Evolutionary conservation across 2,329 filamentous ascomycete genomes (phyloP), one percentile per base, ranked within the genome.

Genomic region (Nigrospora osmanthi): DNA sequence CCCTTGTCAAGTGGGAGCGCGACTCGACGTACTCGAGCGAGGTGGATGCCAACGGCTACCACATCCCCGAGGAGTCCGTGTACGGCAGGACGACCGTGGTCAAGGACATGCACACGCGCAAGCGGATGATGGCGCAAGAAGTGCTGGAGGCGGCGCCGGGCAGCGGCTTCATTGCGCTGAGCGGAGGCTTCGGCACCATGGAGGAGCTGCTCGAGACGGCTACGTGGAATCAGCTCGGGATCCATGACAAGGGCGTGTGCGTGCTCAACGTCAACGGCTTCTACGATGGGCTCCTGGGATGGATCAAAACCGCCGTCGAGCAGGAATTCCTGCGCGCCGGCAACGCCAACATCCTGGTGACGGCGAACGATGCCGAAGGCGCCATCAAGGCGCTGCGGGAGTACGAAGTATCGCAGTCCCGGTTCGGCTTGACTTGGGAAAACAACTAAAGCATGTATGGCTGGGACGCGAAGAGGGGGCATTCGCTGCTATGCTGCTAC

Each of bases 151-250:
- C 89, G 23, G 90, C 86, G 0, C 81, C 83, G 0, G 91, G 91
- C 1, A 85, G 81, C 46, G 91, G 91, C 12, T 98, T 98, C 68
- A 81, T 98, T 35, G 89, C 89, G 28, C 70, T 98, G 47, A 81
- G 79, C 45, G 60, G 91, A 37, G 93, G 93, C 1, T 98, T 91
- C 65, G 93, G 93, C 16, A 98, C 93, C 2, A 77, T 97, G 62
- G 93, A 98, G 70, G 93, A 98, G 74, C 76, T 98, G 61, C 89
- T 95, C 66, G 88, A 94, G 70, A 81, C 88, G 3, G 83, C 82
- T 23, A 94, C 88, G 11, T 98, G 93, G 90, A 97, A 96, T 65
- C 93, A 97, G 70, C 69, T 98, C 41, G 91, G 93, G 1, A 97
- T 98, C 53, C 93, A 97, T 67, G 75, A 75, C 55, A 73, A 77